Percentiles rank a stretch among this genome's conserved stretches.
Evolutionary conservation across 228 moss, liverwort and hornwort genomes (phyloP).

Genomic region (Sphagnum fallax): DNA sequence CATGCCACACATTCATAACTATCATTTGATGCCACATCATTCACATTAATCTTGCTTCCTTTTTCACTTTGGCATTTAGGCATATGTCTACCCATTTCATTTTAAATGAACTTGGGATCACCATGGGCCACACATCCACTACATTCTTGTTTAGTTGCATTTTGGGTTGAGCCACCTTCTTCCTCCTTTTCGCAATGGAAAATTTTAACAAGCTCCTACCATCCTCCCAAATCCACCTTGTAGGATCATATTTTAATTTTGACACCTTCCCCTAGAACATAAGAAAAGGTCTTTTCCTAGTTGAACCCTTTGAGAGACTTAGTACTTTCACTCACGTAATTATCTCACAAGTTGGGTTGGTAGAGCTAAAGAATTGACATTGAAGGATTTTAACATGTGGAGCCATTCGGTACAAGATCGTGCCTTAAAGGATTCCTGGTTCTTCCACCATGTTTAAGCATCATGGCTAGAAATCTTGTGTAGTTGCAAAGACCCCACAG

Average conservation of each 20-base stretch:
- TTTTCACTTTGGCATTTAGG: neutral
- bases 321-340: neutral
- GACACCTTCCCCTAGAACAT: neutral
- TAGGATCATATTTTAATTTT: neutral
- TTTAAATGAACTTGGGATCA: neutral
- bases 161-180: neutral
- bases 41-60: neutral
- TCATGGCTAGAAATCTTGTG: neutral
- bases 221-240: neutral
- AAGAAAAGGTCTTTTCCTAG: neutral
- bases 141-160: neutral
- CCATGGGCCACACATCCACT: neutral
- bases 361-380: too few species aligned
- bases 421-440: neutral
- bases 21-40: neutral
- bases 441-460: neutral
- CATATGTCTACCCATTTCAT: neutral
- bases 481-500: neutral
- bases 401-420: neutral
- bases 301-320: neutral
- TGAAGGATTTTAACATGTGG: neutral
- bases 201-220: neutral
- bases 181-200: neutral
- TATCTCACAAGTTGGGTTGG: too few species aligned
- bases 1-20: neutral